These are phyloP conservation scores for Beauveria bassiana DNA, from an alignment of 2,329 filamentous ascomycete genomes.

Conservation along the genomic window DNA sequence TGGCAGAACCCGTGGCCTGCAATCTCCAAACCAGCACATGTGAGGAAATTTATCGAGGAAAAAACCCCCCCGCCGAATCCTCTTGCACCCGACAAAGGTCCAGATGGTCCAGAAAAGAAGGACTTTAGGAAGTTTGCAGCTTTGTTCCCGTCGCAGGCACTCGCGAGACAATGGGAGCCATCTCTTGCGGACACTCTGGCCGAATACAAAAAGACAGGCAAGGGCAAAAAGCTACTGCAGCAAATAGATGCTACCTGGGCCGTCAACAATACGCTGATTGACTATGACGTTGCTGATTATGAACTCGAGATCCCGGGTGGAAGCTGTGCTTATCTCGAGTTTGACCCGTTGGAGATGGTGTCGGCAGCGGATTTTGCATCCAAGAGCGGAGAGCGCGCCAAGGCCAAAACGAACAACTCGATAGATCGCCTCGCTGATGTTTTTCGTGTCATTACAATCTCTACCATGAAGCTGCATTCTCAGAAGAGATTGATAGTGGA, in stretches of 20 bases:
- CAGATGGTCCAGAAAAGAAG: not conserved
- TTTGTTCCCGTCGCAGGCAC: not conserved
- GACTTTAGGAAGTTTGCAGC: not conserved
- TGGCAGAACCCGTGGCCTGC: constrained; percentile 3
- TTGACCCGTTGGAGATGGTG: not conserved
- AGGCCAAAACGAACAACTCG: not conserved
- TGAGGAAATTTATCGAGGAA: constrained; percentile 8
- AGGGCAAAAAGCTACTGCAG: not conserved
- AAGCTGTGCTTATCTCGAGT: not conserved
- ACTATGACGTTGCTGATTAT: not conserved
- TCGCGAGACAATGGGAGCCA: not conserved
- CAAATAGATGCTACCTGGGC: not conserved
- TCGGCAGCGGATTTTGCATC: not conserved
- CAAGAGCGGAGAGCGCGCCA: not conserved
- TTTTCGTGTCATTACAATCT: not conserved
- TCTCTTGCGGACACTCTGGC: not conserved
- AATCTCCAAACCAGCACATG: not conserved
- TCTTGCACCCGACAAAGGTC: not conserved
- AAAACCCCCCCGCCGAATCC: not conserved
- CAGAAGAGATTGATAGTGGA: constrained; percentile 14
- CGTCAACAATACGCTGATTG: not conserved
- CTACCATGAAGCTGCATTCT: not conserved
- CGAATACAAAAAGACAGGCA: not conserved
- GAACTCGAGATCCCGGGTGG: not conserved
- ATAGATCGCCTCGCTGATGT: not conserved